These are phyloP conservation scores for Gamsiella multidivaricata DNA, from an alignment of 192 early-diverging fungal genomes.

Conservation along the genomic window DNA sequence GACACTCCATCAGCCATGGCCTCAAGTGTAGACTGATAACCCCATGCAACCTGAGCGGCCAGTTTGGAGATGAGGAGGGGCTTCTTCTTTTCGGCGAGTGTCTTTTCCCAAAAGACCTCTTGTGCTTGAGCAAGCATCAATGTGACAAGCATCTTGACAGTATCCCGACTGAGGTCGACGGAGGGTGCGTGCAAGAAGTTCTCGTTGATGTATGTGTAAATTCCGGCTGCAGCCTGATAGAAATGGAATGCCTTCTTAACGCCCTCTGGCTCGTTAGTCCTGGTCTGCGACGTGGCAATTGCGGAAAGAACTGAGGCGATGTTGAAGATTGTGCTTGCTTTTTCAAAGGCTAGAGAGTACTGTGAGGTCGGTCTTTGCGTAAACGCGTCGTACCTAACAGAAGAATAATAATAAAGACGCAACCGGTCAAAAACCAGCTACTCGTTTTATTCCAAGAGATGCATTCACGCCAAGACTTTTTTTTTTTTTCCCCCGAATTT, in stretches of 20 bases:
- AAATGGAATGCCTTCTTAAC: constrained; percentile 89
- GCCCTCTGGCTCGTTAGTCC: constrained; percentile 72
- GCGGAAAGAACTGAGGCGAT: constrained; percentile 84
- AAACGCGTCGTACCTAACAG: constrained; percentile 84
- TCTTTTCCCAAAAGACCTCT: constrained; percentile 91
- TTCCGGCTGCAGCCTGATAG: constrained; percentile 93
- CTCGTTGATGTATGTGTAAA: constrained; percentile 96
- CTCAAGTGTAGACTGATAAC: constrained; percentile 83
- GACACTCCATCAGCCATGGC: constrained; percentile 71
- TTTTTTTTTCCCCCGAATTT: constrained; percentile 22
- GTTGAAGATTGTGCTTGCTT: constrained; percentile 96
- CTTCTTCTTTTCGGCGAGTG: constrained; percentile 88
- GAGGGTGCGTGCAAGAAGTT: constrained; percentile 98
- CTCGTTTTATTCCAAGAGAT: no score
- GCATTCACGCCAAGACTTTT: constrained; percentile 37
- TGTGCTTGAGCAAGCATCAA: constrained; percentile 97
- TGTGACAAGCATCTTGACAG: constrained; percentile 83
- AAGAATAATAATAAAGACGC: no score
- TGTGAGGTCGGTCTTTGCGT: constrained; percentile 81
- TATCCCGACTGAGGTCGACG: constrained; percentile 89
- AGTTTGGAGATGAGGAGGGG: constrained; percentile 91
- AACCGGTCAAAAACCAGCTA: no score
- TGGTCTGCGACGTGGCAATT: constrained; percentile 79
- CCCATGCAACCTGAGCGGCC: constrained; percentile 80
- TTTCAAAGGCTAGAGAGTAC: constrained; percentile 96